phyloP scores from a whole-genome alignment of 2,329 filamentous ascomycete species.

The Phoma herbarum region DNA sequence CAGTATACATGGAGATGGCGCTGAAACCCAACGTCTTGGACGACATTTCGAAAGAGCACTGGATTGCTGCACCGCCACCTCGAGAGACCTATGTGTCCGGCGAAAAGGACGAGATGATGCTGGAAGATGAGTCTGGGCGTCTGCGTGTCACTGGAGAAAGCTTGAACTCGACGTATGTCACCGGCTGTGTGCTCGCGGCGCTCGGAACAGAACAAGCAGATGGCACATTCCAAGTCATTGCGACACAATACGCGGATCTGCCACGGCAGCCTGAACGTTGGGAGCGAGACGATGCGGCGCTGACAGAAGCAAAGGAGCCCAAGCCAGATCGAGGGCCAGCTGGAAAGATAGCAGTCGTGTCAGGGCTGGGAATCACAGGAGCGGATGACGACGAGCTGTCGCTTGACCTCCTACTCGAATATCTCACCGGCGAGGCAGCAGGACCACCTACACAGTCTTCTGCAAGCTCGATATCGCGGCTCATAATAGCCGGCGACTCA shows the following conservation, averaged over 20 bases:
- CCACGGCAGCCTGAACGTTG: conserved; percentile 83
- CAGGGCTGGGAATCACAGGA: conserved; percentile 84
- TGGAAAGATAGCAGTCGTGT: conserved; percentile 86
- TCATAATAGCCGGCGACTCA: conserved; percentile 93
- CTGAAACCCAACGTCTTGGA: conserved; percentile 96
- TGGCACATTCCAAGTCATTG: conserved; percentile 91
- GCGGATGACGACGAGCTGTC: conserved; percentile 77
- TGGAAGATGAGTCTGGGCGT: conserved; percentile 95
- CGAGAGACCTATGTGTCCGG: conserved; percentile 78
- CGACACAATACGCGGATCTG: conserved; percentile 87
- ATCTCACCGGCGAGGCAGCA: conserved; percentile 82
- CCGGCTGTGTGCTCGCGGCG: conserved; percentile 92
- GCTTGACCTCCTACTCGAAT: conserved; percentile 83
- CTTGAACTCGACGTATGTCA: conserved; percentile 78
- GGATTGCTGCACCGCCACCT: conserved; percentile 82
- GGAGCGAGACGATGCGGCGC: conserved; percentile 66
- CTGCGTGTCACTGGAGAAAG: conserved; percentile 78
- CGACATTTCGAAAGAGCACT: conserved; percentile 94
- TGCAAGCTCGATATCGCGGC: conserved; percentile 75
- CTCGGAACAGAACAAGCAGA: conserved; percentile 92
- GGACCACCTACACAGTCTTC: conserved; percentile 67
- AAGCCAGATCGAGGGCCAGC: conserved; percentile 56
- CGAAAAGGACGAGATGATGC: conserved; percentile 75
- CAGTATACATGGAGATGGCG: conserved; percentile 96
- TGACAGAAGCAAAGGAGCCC: conserved; percentile 42